phyloP scores from a whole-genome alignment of 805 yeast genomes.

The Alloascoidea africana region DNA sequence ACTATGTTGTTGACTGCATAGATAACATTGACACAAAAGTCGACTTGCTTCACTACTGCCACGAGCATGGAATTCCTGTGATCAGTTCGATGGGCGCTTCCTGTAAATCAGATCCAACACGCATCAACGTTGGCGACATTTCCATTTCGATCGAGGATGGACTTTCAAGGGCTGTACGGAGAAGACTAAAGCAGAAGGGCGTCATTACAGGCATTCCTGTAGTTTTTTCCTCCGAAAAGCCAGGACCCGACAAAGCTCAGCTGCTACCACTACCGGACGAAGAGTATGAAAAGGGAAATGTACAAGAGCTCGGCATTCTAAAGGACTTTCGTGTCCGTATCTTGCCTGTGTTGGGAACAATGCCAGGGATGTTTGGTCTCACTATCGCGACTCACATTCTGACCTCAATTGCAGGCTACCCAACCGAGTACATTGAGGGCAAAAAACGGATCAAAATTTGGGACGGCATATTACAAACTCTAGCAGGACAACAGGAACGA shows the following conservation, averaged over 20 bases:
- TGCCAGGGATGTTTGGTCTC: conserved; percentile 94
- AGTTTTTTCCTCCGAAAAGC: conserved; percentile 89
- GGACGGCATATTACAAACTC: conserved; percentile 66
- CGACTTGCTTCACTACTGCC: conserved; percentile 66
- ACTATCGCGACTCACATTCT: conserved; percentile 76
- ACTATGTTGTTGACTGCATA: conserved; percentile 84
- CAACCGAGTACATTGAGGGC: conserved; percentile 82
- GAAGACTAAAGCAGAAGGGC: conserved; percentile 70
- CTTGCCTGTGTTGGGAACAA: conserved; percentile 88
- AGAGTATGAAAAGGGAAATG: conserved; percentile 67
- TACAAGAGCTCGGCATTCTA: conserved; percentile 75
- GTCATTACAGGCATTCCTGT: conserved; percentile 66
- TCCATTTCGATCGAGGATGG: conserved; percentile 91
- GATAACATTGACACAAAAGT: conserved; percentile 97
- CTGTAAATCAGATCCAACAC: conserved; percentile 87
- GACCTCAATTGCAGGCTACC: conserved; percentile 73
- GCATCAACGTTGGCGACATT: conserved; percentile 81
- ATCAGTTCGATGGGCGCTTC: conserved; percentile 96
- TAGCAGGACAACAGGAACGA: conserved; percentile 80
- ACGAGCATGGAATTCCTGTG: conserved; percentile 43
- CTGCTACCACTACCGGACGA: conserved; percentile 74
- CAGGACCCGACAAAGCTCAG: conserved; percentile 87
- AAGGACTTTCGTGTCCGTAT: conserved; percentile 88
- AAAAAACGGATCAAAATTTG: conserved; percentile 76
- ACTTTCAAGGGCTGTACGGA: conserved; percentile 71